Percentiles rank a stretch among this genome's conserved stretches.
Conservation (phyloP, 1,139 yeast species). For the Arxiozyma telluris region DNA sequence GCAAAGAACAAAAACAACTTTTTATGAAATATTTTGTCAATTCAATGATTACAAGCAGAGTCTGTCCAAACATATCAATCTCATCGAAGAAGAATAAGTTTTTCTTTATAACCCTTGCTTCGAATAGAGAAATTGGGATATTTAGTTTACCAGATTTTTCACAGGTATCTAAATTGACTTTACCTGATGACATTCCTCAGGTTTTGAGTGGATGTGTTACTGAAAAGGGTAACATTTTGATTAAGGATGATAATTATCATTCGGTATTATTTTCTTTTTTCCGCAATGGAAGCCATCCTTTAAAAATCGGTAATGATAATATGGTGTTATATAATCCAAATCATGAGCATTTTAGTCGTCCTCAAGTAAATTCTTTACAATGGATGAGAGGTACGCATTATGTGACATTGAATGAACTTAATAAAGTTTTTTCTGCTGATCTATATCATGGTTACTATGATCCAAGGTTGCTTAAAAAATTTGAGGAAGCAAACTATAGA, state of each 20-base stretch:
- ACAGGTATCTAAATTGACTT: constrained; percentile 40
- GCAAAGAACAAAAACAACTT: background rate
- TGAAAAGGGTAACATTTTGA: constrained; percentile 62
- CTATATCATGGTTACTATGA: constrained; percentile 45
- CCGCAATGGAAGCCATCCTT: constrained; percentile 20
- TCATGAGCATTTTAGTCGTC: constrained; percentile 64
- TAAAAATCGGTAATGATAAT: constrained; percentile 21
- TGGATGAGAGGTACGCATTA: constrained; percentile 77
- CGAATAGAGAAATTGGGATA: constrained; percentile 33
- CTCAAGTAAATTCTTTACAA: constrained; percentile 68
- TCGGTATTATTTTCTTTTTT: constrained; percentile 43
- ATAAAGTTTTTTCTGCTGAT: constrained; percentile 48
- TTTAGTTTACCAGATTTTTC: constrained; percentile 46
- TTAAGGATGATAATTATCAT: constrained; percentile 53
- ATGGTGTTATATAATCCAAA: constrained; percentile 54
- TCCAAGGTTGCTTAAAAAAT: constrained; percentile 40
- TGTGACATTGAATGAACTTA: constrained; percentile 51
- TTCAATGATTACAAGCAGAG: background rate
- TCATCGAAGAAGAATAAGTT: background rate
- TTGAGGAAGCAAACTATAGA: background rate
- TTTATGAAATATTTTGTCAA: background rate
- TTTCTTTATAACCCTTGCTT: background rate
- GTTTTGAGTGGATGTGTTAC: constrained; percentile 41
- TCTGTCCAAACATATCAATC: background rate
- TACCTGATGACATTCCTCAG: constrained; percentile 32